Conservation (phyloP, 2,329 filamentous ascomycete genomes). For the Emericellopsis atlantica region DNA sequence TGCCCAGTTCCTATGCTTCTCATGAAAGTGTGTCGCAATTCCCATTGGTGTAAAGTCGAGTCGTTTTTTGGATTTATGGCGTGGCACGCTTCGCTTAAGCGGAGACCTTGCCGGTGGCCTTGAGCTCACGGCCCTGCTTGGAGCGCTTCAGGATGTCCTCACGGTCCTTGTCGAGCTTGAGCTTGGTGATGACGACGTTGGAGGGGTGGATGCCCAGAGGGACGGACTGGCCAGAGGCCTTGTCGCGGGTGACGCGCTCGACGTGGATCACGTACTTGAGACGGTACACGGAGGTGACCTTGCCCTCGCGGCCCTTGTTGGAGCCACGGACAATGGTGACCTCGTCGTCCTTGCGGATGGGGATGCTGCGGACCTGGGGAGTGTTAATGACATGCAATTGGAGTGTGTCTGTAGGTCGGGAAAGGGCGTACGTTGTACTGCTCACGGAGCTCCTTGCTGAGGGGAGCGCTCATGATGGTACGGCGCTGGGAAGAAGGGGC, state of each 20-base stretch:
- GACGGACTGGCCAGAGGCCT: slow-evolving; percentile 92
- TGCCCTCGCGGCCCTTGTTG: slow-evolving; percentile 98
- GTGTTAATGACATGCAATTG: slow-evolving; percentile 4
- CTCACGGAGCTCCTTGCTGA: slow-evolving; percentile 94
- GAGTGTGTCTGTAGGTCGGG: too few species aligned
- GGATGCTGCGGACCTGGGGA: slow-evolving; percentile 76
- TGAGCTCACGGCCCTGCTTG: slow-evolving; percentile 65
- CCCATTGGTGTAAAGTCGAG: too few species aligned
- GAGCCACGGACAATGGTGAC: slow-evolving; percentile 82
- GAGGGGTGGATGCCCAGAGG: slow-evolving; percentile 89
- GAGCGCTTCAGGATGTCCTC: slow-evolving; percentile 81
- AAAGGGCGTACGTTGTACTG: slow-evolving; percentile 79
- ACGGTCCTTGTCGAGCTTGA: slow-evolving; percentile 95
- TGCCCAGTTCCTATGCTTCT: slow-evolving; percentile 16
- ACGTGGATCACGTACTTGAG: slow-evolving; percentile 97
- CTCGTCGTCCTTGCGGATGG: slow-evolving; percentile 95
- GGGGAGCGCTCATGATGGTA: slow-evolving; percentile 90
- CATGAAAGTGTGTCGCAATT: too few species aligned
- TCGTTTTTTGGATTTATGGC: neutral
- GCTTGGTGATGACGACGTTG: slow-evolving; percentile 97
- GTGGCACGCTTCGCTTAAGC: slow-evolving; percentile 23
- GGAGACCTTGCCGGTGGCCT: slow-evolving; percentile 58
- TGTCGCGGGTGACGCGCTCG: slow-evolving; percentile 93
- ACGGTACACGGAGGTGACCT: slow-evolving; percentile 95
- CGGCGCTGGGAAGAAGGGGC: slow-evolving; percentile 91